Conservation (phyloP, 208 protist species). For the Leishmania gerbilli region DNA sequence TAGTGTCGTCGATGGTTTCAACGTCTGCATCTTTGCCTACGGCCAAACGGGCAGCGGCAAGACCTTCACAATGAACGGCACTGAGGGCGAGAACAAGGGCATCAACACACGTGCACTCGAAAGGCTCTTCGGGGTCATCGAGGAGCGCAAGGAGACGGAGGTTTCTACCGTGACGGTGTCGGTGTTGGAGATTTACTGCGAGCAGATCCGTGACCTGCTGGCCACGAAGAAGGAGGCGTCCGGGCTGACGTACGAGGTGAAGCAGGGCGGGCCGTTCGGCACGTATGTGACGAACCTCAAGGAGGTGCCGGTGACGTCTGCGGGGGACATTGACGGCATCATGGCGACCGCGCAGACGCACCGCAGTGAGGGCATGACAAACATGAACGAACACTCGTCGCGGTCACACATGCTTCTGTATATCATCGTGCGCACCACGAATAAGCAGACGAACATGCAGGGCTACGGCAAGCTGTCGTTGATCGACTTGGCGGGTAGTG, state of each 20-base stretch:
- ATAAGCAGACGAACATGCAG: constrained; percentile 87
- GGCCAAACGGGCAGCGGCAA: constrained; percentile 94
- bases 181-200: constrained; percentile 93
- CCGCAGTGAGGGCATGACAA: constrained; percentile 86
- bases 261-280: constrained; percentile 86
- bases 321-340: constrained; percentile 78
- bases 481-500: constrained; percentile 93
- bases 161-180: constrained; percentile 79
- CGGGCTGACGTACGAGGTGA: constrained; percentile 80
- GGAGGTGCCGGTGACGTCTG: constrained; percentile 68
- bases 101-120: constrained; percentile 91
- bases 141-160: constrained; percentile 88
- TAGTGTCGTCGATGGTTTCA: constrained; percentile 93
- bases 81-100: constrained; percentile 69
- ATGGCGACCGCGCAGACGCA: constrained; percentile 77
- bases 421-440: constrained; percentile 88
- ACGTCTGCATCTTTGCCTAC: constrained; percentile 95
- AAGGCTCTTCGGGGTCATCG: constrained; percentile 88
- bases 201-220: constrained; percentile 90
- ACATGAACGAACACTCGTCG: constrained; percentile 94
- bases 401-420: constrained; percentile 95
- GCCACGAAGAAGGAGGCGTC: constrained; percentile 56
- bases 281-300: constrained; percentile 92
- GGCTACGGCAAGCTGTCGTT: constrained; percentile 94
- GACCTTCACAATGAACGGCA: constrained; percentile 91